Conservation (phyloP, 129 eudicot genomes). For the Gnaphalium uliginosum region DNA sequence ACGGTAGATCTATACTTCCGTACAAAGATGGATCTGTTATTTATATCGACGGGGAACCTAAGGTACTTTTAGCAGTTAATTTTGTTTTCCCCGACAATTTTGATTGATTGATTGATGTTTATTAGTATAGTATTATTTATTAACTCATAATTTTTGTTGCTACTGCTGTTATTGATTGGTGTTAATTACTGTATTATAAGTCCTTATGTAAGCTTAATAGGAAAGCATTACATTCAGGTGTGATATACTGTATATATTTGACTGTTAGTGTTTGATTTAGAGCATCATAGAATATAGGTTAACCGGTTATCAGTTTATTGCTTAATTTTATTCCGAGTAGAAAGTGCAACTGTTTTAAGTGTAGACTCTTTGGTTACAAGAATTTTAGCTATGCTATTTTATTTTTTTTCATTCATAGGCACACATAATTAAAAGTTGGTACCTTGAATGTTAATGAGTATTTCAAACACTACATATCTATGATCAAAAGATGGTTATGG, state of each 20-base stretch:
- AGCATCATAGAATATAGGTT: constrained; percentile 22
- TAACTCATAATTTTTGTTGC: neutral
- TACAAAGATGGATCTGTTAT: constrained; percentile 56
- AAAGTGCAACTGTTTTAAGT: neutral
- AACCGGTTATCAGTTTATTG: neutral
- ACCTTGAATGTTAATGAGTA: neutral
- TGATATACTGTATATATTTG: neutral
- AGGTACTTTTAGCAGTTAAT: neutral
- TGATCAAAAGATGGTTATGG: neutral
- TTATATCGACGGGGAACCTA: neutral
- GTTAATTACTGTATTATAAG: too few species aligned
- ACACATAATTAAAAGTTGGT: neutral
- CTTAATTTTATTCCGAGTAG: neutral
- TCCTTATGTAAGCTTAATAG: neutral
- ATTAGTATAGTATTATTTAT: too few species aligned
- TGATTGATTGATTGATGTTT: neutral
- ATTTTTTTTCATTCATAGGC: neutral
- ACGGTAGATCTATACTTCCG: constrained; percentile 69
- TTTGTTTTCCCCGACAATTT: neutral
- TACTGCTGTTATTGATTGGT: neutral
- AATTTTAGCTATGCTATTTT: too few species aligned
- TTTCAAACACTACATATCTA: neutral
- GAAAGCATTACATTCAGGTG: neutral
- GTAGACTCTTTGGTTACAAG: neutral
- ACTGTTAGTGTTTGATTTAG: neutral